Conservation (phyloP, 805 yeast species). For the Lipomyces mesembrius region DNA sequence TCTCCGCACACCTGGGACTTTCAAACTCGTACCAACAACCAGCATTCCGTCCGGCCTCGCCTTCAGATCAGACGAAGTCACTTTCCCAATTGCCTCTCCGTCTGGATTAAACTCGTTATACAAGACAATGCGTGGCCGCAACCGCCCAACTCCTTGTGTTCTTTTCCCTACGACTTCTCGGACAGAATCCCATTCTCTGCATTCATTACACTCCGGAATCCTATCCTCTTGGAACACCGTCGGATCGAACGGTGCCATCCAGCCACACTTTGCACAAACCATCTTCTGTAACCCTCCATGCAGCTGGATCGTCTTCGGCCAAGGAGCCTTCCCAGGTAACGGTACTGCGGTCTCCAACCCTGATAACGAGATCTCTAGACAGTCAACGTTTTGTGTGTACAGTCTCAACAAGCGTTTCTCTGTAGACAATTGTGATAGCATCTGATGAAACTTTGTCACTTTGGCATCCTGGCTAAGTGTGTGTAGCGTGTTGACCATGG, state of each 20-base stretch:
- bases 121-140: slow-evolving; percentile 68
- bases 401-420: slow-evolving; percentile 70
- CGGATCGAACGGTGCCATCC: slow-evolving; percentile 59
- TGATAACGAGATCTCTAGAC: slow-evolving; percentile 66
- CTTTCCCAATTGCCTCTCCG: slow-evolving; percentile 81
- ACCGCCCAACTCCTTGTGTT: slow-evolving; percentile 62
- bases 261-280: slow-evolving; percentile 77
- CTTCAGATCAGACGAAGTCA: slow-evolving; percentile 67
- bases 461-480: slow-evolving; percentile 57
- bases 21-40: slow-evolving; percentile 82
- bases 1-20: slow-evolving; percentile 74
- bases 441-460: slow-evolving; percentile 76
- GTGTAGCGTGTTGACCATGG: slow-evolving; percentile 69
- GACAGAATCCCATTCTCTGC: slow-evolving; percentile 61
- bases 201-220: slow-evolving; percentile 66
- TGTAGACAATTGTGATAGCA: slow-evolving; percentile 62
- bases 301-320: slow-evolving; percentile 71
- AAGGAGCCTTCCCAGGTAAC: slow-evolving; percentile 50
- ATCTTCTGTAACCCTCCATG: slow-evolving; percentile 80
- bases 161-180: slow-evolving; percentile 67
- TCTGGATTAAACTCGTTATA: slow-evolving; percentile 85
- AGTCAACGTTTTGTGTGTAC: slow-evolving; percentile 88
- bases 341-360: slow-evolving; percentile 58
- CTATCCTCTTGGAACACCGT: slow-evolving; percentile 52
- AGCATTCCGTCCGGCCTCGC: slow-evolving; percentile 75